Base-by-base conservation (phyloP, 2,329 filamentous ascomycete genomes). In the Xylariaceae sp. region DNA sequence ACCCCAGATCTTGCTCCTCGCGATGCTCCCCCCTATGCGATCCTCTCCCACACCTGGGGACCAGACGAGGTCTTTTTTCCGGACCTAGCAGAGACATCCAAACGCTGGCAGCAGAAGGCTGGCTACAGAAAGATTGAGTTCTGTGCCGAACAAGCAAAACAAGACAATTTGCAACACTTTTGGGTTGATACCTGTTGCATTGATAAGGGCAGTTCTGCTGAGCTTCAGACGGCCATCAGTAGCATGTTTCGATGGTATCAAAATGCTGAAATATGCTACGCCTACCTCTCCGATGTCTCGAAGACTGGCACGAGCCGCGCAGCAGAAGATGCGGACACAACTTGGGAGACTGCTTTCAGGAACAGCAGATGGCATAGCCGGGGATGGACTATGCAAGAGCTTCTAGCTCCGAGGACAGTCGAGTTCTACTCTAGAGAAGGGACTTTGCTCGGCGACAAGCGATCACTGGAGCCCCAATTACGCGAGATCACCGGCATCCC, bases 221-320 rank as follows among this genome's bases (percentile, higher is more conserved):
- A n/a, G n/a, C n/a, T n/a, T n/a, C n/a, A n/a, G n/a, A n/a, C n/a
- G n/a, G n/a, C n/a, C n/a, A n/a, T n/a, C n/a, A n/a, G n/a, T n/a
- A n/a, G n/a, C n/a, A n/a, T n/a, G n/a, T n/a, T n/a, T n/a, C n/a
- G n/a, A n/a, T 54, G 47, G 44, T 55, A 55, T 37, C 29, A 22
- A 11, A 32, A 50, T 39, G 39, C 46, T 10, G 37, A 21, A 20
- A 32, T 6, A 43, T 55, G 47, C 40, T 55, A 55, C 37, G 53
- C 53, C n/a, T 55, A 54, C 41, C 32, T 55, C 6, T 42, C 40
- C 5, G 44, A 55, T 22, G 45, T 56, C 17, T 54, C n/a, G n/a
- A n/a, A n/a, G n/a, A n/a, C n/a, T n/a, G n/a, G n/a, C n/a, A n/a
- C 45, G 4, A 19, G 6, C 25, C 20, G 11, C 12, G n/a, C n/a